Evolutionary conservation across 768 basidiomycete species (phyloP), one percentile per base, ranked within the genome.

Genomic region (Rhodotorula kratochvilovae): DNA sequence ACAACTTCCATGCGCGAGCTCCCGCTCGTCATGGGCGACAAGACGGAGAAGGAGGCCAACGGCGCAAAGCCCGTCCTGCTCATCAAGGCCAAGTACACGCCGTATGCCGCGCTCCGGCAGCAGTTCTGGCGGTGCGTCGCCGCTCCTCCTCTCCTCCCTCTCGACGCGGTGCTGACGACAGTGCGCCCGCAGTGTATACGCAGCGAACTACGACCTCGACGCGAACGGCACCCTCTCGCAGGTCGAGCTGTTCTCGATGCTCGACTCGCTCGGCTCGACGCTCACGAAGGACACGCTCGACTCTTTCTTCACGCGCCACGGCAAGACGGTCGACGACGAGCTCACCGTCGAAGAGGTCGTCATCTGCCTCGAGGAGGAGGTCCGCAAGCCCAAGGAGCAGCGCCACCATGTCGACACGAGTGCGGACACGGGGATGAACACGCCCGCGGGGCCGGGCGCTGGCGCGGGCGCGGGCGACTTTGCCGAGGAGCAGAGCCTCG

Each of bases 221-320:
- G 90, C 93, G 71, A 89, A 87, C 0, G 82, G 82, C 31, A 79
- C 85, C 2, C 81, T 94, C 51, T 92, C 91, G 0, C 88, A 88
- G 71, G 82, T 94, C 66, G 96, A 98, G 80, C 84, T 96, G 43
- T 90, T 89, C 0, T 90, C 90, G 19, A 93, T 97, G 90, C 88
- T 99, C 54, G 95, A 97, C 81, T 95, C 94, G 3, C 87, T 99
- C 48, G 93, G 93, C 10, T 96, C 93, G 7, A 98, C 95, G 0
- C 85, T 98, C 60, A 90, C 89, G 13, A 81, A 80, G 1, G 83
- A 86, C 55, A 98, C 95, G 2, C 83, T 96, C 68, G 85, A 89
- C 75, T 84, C 85, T 23, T 97, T 95, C 85, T 97, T 90, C 82
- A 85, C 84, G 15, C 85, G 86, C 13, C 85, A 84, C 76, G 84